Evolutionary conservation across 2,329 filamentous ascomycete species (phyloP).

Genomic region (Laburnicola sp.): DNA sequence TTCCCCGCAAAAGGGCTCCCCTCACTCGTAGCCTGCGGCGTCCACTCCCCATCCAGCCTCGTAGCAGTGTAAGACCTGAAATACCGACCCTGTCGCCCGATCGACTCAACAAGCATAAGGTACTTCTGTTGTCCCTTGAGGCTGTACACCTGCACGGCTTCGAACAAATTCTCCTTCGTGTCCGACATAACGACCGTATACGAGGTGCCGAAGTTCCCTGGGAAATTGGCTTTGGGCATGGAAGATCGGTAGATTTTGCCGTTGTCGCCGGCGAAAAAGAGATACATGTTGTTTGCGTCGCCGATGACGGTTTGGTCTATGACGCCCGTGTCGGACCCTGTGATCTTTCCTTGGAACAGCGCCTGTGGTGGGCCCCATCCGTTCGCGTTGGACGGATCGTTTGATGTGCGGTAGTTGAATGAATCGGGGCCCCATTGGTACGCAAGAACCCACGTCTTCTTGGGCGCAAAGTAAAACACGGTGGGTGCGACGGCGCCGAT

Average conservation of each 20-base stretch:
- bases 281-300: conserved; percentile 63
- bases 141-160: conserved; percentile 68
- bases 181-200: conserved; percentile 58
- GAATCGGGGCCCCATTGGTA: conserved; percentile 65
- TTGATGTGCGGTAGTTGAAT: conserved; percentile 64
- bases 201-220: conserved; percentile 59
- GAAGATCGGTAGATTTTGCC: conserved; percentile 66
- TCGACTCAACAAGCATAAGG: conserved; percentile 69
- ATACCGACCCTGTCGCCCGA: conserved; percentile 61
- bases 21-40: conserved; percentile 59
- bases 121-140: conserved; percentile 59
- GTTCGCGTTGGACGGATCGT: conserved; percentile 59
- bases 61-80: conserved; percentile 69
- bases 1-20: conserved; percentile 64
- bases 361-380: conserved; percentile 59
- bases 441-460: conserved; percentile 64
- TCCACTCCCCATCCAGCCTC: conserved; percentile 61
- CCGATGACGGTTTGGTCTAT: conserved; percentile 69
- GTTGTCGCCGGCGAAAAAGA: conserved; percentile 70
- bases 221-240: conserved; percentile 66
- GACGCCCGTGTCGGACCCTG: conserved; percentile 54
- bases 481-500: conserved; percentile 59
- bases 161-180: conserved; percentile 61
- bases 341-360: conserved; percentile 61
- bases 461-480: conserved; percentile 65